Percentiles rank a stretch among this genome's conserved stretches.
phyloP scores from a whole-genome alignment of 2,329 filamentous ascomycete genomes.

The Fonsecaea monophora region DNA sequence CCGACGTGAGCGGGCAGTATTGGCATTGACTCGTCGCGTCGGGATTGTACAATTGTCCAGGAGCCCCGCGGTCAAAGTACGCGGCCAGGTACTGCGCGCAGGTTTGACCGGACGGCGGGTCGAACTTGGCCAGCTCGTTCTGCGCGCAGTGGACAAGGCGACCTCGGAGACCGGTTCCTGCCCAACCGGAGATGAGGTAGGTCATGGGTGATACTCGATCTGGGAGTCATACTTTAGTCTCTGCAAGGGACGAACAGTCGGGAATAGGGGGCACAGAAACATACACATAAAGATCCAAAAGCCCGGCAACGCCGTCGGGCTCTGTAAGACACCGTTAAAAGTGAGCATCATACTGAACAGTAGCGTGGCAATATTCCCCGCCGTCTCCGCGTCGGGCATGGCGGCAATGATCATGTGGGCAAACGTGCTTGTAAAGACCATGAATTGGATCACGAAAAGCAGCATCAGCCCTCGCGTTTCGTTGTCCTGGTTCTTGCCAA shows the following conservation, averaged over 20 bases:
- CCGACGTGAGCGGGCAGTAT: slow-evolving; percentile 51
- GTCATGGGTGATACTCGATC: slow-evolving; percentile 77
- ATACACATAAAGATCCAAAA: slow-evolving; percentile 69
- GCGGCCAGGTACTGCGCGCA: slow-evolving; percentile 66
- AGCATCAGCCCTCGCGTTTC: slow-evolving; percentile 45
- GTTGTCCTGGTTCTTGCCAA: slow-evolving; percentile 65
- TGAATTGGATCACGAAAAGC: slow-evolving; percentile 75
- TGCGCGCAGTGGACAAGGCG: slow-evolving; percentile 68
- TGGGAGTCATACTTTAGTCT: slow-evolving; percentile 70
- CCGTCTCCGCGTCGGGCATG: slow-evolving; percentile 70
- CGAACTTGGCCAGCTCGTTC: slow-evolving; percentile 65
- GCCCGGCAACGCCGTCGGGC: slow-evolving; percentile 63
- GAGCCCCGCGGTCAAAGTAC: slow-evolving; percentile 59
- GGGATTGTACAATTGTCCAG: slow-evolving; percentile 65
- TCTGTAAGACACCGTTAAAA: slow-evolving; percentile 75
- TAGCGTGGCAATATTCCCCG: slow-evolving; percentile 77
- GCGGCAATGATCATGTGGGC: slow-evolving; percentile 82
- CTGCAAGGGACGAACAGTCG: slow-evolving; percentile 58
- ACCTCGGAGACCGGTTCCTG: slow-evolving; percentile 73
- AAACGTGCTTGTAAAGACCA: slow-evolving; percentile 75
- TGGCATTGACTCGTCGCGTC: slow-evolving; percentile 61
- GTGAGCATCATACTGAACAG: slow-evolving; percentile 75
- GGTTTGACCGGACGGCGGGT: slow-evolving; percentile 63
- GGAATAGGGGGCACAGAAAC: slow-evolving; percentile 69
- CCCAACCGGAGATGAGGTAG: slow-evolving; percentile 76